These are phyloP conservation scores for Wickerhamiella australiensis DNA, from an alignment of 805 yeast species.

Conservation along the genomic window DNA sequence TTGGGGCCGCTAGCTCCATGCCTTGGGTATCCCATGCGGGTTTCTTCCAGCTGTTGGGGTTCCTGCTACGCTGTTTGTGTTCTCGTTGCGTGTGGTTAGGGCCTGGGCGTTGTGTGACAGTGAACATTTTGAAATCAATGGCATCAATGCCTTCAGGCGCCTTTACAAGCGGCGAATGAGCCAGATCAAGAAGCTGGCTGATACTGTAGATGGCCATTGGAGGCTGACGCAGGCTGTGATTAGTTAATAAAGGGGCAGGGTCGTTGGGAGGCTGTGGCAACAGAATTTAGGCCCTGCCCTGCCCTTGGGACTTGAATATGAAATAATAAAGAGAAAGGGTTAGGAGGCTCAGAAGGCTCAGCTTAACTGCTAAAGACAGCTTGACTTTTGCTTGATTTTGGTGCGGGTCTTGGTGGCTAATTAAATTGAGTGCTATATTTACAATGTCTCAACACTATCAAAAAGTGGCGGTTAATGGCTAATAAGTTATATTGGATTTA, in stretches of 20 bases:
- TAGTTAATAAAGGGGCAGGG: neutral
- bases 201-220: conserved; percentile 14
- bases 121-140: neutral
- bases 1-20: neutral
- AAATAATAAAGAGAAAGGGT: too few relatives aligned
- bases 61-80: conserved; percentile 6
- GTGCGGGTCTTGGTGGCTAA: too few relatives aligned
- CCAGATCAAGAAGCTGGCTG: conserved; percentile 19
- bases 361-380: too few relatives aligned
- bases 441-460: too few relatives aligned
- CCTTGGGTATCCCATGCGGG: conserved; percentile 9
- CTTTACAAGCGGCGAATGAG: conserved; percentile 22
- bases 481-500: too few relatives aligned
- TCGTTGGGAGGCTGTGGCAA: too few relatives aligned
- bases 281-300: too few relatives aligned
- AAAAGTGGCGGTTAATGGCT: too few relatives aligned
- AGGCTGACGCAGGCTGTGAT: neutral
- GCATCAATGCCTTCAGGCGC: conserved; percentile 15
- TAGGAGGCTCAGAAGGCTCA: too few relatives aligned
- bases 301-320: too few relatives aligned
- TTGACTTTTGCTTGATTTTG: too few relatives aligned
- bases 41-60: conserved; percentile 3
- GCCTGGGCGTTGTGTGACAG: neutral
- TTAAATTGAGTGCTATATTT: too few relatives aligned
- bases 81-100: neutral